Percentiles rank a stretch among this genome's conserved stretches.
These are phyloP conservation scores for Cenchrus purpureus DNA, from an alignment of 176 grass and related monocot genomes.

Conservation along the genomic window DNA sequence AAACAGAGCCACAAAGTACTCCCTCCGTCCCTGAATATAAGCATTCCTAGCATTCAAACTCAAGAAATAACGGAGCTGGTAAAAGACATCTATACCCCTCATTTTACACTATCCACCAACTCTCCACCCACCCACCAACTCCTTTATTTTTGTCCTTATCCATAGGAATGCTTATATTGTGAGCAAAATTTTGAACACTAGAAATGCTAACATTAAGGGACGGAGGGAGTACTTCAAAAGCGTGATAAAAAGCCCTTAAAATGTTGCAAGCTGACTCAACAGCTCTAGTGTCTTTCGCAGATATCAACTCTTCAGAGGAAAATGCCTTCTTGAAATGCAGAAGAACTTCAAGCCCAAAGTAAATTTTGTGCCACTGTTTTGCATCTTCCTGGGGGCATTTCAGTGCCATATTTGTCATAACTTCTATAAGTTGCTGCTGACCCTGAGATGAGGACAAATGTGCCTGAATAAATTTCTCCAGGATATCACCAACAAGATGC, in stretches of 20 bases:
- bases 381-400: constrained; percentile 43
- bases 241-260: constrained; percentile 40
- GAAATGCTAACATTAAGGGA: no score
- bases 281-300: constrained; percentile 22
- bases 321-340: constrained; percentile 37
- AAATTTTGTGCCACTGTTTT: constrained; percentile 53
- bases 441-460: constrained; percentile 9
- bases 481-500: constrained; percentile 29
- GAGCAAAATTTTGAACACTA: no score
- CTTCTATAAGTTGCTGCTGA: constrained; percentile 35
- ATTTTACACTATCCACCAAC: no score
- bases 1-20: constrained; percentile 31
- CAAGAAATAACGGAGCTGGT: no score
- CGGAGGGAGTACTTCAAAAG: constrained; percentile 20
- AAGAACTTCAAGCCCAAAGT: constrained; percentile 48
- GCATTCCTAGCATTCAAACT: no score
- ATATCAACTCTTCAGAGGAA: constrained; percentile 36
- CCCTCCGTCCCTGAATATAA: no score
- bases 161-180: no score
- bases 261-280: constrained; percentile 39
- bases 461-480: constrained; percentile 29
- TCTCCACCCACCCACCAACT: no score
- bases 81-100: no score
- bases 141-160: no score
- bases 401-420: constrained; percentile 11